Base-by-base conservation (phyloP, 2,329 filamentous ascomycete species). In the Westerdykella ornata region DNA sequence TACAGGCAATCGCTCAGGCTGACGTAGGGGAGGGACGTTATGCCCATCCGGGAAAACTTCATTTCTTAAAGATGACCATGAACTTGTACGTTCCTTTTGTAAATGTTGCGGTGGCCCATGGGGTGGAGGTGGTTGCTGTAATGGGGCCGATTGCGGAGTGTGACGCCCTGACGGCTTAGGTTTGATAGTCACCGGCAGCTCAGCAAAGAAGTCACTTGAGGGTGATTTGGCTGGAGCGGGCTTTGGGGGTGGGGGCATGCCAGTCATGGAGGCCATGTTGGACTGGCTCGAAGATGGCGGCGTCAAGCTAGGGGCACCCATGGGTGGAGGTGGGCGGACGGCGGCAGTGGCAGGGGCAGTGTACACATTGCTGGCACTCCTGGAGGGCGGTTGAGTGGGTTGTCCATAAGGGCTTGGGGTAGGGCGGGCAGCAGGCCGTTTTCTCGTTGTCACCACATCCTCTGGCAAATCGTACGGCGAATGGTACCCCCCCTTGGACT, bases 401-500 rank as follows among this genome's bases (percentile, higher is more conserved):
- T 73, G 68, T 32, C 42, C 31, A 38, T 53, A 47, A 37, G 66
- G 53, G 33, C 47, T 42, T 3, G 33, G 29, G 3, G 37, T 37
- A 18, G 54, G 41, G 38, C 62, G 53, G 40, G 54, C 54, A 18
- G 58, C 54, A 30, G 60, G 53, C 42, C 70, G 84, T 82, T 63
- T 81, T 74, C 56, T 84, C 18, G 74, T 80, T 52, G 84, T 84
- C 19, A 84, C 77, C 20, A 98, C 77, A 41, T 96, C 90, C 67
- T 92, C 86, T 3, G 92, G 92, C 15, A 98, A 73, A 68, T 98
- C 94, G 56, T 96, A 98, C 0, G 92, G 92, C 15, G 90, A 97
- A 37, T 84, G 77, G 62, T 98, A 98, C 6, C 90, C 89, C 42
- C 86, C 86, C 67, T 94, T 97, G 3, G 87, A 72, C 65, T 94